These are phyloP conservation scores for Tricholoma furcatifolium DNA, from an alignment of 768 basidiomycete genomes.

Conservation along the genomic window DNA sequence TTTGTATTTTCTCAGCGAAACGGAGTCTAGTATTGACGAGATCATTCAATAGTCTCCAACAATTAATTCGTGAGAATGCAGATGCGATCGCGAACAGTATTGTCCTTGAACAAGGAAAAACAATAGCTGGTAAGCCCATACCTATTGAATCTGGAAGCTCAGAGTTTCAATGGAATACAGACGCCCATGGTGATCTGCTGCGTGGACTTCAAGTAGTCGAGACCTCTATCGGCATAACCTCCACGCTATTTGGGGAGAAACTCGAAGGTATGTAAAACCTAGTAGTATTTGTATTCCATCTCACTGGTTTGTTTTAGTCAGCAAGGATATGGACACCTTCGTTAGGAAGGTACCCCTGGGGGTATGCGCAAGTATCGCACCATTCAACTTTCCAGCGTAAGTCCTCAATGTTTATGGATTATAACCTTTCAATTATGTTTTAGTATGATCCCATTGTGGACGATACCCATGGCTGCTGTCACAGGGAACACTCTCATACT, in stretches of 20 bases:
- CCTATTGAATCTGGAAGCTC: background rate
- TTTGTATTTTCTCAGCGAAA: constrained; percentile 32
- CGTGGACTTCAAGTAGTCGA: constrained; percentile 91
- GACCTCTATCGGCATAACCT: constrained; percentile 77
- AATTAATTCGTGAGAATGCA: constrained; percentile 79
- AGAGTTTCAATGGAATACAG: constrained; percentile 32
- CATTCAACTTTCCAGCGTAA: constrained; percentile 90
- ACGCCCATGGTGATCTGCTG: constrained; percentile 93
- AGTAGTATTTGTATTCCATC: background rate
- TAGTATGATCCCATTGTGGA: constrained; percentile 97
- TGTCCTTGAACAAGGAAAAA: constrained; percentile 96
- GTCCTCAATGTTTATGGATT: constrained; percentile 21
- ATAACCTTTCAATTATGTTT: background rate
- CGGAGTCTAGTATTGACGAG: background rate
- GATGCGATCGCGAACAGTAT: constrained; percentile 88
- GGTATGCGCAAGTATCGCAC: constrained; percentile 83
- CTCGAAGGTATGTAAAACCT: constrained; percentile 64
- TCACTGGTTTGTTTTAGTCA: constrained; percentile 48
- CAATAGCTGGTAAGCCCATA: constrained; percentile 61
- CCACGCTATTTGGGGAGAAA: constrained; percentile 85
- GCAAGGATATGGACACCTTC: constrained; percentile 96
- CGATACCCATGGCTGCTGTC: constrained; percentile 83
- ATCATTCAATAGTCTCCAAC: constrained; percentile 66
- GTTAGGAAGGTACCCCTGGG: constrained; percentile 83
- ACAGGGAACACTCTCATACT: constrained; percentile 94